Evolutionary conservation across 805 yeast species (phyloP), one percentile per base, ranked within the genome.

Genomic region (Starmera dryadoides): DNA sequence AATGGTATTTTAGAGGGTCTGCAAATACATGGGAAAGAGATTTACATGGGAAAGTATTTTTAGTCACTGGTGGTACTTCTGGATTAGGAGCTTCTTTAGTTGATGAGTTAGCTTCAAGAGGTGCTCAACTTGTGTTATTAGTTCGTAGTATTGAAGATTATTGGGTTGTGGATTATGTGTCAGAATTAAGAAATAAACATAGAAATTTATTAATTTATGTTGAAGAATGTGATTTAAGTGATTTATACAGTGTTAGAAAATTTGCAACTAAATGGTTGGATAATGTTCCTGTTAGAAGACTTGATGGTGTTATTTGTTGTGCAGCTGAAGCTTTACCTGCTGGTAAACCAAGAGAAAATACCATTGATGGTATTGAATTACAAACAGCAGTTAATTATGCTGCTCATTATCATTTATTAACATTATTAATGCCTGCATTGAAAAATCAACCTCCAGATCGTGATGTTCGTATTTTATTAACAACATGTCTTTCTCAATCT

Each of bases 261-360:
- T 93, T 93, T 66, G 97, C 96, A 22, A 89, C 98, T 2, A 79
- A 72, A 43, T 93, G 98, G 98, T 69, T 93, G 42, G 95, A 93
- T 58, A 88, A 85, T 53, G 66, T 79, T 25, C 95, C 96, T 3
- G 93, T 96, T 10, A 71, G 99, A 51, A 63, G 99, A 40, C 66
- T 93, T 34, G 99, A 93, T 60, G 95, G 95, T 41, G 75, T 93
- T 22, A 60, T 93, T 2, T 85, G 96, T 53, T 79, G 88, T 62
- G 96, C 97, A 2, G 89, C 86, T 7, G 89, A 86, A 38, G 69
- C 79, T 43, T 65, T 79, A 40, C 98, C 98, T 0, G 69, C 76
- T 34, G 80, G 84, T 17, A 60, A 63, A 40, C 64, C 69, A n/a
- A 74, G 96, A 41, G 75, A 73, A 43, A 69, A 79, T 9, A 76